Base-by-base conservation (phyloP, 805 yeast genomes). In the Barnettozyma sp. region DNA sequence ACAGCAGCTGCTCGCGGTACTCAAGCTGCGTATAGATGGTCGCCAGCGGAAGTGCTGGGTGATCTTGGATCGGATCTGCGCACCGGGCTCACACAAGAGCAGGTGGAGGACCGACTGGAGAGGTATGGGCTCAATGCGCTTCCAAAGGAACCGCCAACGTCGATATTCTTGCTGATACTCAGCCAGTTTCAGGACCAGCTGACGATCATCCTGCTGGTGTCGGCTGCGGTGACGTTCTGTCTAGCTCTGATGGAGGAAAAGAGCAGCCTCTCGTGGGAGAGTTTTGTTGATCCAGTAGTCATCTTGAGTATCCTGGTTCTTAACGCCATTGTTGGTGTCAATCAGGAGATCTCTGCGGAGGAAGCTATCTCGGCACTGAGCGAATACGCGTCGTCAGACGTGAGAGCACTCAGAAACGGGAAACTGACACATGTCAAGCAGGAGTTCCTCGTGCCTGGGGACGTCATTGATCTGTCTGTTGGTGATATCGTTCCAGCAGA, bases 401-500 rank as follows among this genome's bases (percentile, higher is more conserved):
- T 73, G 3, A 59, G 61, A 39, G 73, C 65, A 1, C 41, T 66
- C 10, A 59, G 76, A 43, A 52, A 61, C 30, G 74, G 73, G 17
- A 55, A 56, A 25, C 51, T 63, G 23, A 44, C 55, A 25, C 60
- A 63, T 14, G 65, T 71, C 7, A 66, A 63, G 38, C 69, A 70
- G 33, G 65, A 58, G 35, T 46, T 49, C 8, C 50, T 67, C 25
- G 70, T 66, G 21, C 72, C 71, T 10, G 76, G 76, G 27, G 76
- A 70, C 47, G 41, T 69, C 7, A 59, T 69, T 13, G 48, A 52
- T 22, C 43, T 70, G 22, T 37, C 48, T 10, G 50, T 63, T 20
- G 72, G 73, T 17, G 55, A 60, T 30, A 66, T 67, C 34, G 54
- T 70, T 13, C 71, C 76, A 8, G 75, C 75, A 9, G 76, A 70